phyloP scores from a whole-genome alignment of 768 basidiomycete species.

The Daedalea quercina region DNA sequence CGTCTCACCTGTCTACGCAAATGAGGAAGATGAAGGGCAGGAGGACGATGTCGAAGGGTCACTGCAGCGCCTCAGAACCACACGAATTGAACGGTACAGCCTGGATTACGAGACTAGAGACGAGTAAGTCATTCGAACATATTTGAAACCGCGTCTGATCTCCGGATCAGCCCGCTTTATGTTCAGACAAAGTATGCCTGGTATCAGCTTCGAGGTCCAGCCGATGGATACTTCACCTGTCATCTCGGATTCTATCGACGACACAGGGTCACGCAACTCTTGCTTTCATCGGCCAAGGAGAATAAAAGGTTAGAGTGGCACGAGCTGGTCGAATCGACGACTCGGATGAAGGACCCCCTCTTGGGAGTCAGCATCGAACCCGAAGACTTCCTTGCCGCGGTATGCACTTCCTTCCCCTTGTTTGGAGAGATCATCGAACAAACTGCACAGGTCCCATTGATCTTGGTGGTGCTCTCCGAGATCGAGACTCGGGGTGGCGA shows the following conservation, averaged over 20 bases:
- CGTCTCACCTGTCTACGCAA: slow-evolving; percentile 38
- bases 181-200: slow-evolving; percentile 60
- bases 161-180: slow-evolving; percentile 45
- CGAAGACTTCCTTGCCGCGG: not conserved
- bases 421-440: not conserved
- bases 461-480: not conserved
- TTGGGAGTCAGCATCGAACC: not conserved
- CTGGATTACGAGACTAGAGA: slow-evolving; percentile 44
- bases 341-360: not conserved
- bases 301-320: slow-evolving; percentile 24
- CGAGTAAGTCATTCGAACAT: slow-evolving; percentile 34
- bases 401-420: not conserved
- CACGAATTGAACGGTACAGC: slow-evolving; percentile 38
- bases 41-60: slow-evolving; percentile 40
- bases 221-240: slow-evolving; percentile 33
- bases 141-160: no score
- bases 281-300: slow-evolving; percentile 30
- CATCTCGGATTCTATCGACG: slow-evolving; percentile 46
- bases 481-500: not conserved
- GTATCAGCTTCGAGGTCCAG: slow-evolving; percentile 51
- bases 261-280: slow-evolving; percentile 43
- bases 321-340: slow-evolving; percentile 25
- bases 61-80: slow-evolving; percentile 33
- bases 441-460: not conserved
- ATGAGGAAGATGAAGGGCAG: slow-evolving; percentile 59